These are phyloP conservation scores for Rickenella mellea DNA, from an alignment of 768 basidiomycete species.

Conservation along the genomic window DNA sequence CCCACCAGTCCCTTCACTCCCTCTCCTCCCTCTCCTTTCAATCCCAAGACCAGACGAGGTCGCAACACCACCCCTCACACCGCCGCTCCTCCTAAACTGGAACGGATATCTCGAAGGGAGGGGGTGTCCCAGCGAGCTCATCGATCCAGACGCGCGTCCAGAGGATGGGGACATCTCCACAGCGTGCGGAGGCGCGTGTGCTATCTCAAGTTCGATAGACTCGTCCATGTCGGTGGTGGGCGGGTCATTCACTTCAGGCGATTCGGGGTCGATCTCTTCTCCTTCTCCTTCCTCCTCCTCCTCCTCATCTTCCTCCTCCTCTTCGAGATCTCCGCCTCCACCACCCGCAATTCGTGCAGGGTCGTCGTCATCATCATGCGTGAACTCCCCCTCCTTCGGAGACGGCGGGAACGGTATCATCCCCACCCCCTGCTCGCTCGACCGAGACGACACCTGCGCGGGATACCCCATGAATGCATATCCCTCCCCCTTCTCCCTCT, in stretches of 20 bases:
- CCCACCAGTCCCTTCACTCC: neutral
- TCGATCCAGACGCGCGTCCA: slow-evolving; percentile 65
- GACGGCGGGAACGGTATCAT: slow-evolving; percentile 75
- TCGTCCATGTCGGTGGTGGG: slow-evolving; percentile 3
- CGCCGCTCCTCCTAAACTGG: slow-evolving; percentile 26
- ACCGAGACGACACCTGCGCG: slow-evolving; percentile 49
- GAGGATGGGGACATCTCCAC: slow-evolving; percentile 33
- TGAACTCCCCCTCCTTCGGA: slow-evolving; percentile 32
- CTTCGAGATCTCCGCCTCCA: slow-evolving; percentile 19
- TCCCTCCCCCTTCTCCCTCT: slow-evolving; percentile 42
- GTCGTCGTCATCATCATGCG: slow-evolving; percentile 22
- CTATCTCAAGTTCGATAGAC: neutral
- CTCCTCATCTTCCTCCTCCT: slow-evolving; percentile 21
- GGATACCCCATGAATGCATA: slow-evolving; percentile 65
- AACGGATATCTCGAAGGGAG: slow-evolving; percentile 64
- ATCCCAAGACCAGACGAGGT: neutral
- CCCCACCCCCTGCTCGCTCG: neutral
- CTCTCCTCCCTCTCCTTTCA: neutral
- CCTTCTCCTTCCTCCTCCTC: slow-evolving; percentile 16
- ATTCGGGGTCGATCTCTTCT: slow-evolving; percentile 14
- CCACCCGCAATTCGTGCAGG: slow-evolving; percentile 20
- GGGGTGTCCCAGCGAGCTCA: slow-evolving; percentile 80
- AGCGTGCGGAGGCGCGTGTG: too few species aligned
- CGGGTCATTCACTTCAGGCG: too few species aligned
- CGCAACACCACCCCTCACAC: neutral